Conservation (phyloP, 2,329 filamentous ascomycete genomes). For the Scedosporium apiospermum region DNA sequence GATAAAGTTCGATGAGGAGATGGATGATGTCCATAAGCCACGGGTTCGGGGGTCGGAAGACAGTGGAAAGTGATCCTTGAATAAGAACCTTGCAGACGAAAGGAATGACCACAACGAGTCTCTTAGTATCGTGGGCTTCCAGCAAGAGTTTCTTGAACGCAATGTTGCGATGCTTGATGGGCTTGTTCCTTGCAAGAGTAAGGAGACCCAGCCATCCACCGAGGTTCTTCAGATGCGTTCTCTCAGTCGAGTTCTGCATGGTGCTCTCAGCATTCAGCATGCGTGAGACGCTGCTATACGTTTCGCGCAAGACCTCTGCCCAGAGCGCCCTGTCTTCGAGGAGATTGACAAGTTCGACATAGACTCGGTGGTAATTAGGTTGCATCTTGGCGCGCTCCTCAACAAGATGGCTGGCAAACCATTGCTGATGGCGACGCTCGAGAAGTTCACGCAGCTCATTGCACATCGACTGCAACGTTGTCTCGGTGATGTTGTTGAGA, state of each 20-base stretch:
- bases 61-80: slow-evolving; percentile 73
- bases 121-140: slow-evolving; percentile 87
- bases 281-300: slow-evolving; percentile 74
- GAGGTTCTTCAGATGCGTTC: slow-evolving; percentile 84
- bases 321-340: slow-evolving; percentile 73
- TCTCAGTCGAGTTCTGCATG: slow-evolving; percentile 73
- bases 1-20: slow-evolving; percentile 85
- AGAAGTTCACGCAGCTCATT: slow-evolving; percentile 71
- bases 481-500: slow-evolving; percentile 90
- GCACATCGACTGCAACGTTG: slow-evolving; percentile 78
- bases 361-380: slow-evolving; percentile 90
- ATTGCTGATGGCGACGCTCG: slow-evolving; percentile 76
- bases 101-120: slow-evolving; percentile 84
- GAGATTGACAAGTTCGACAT: slow-evolving; percentile 77
- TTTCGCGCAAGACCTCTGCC: slow-evolving; percentile 86
- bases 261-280: slow-evolving; percentile 87
- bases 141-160: slow-evolving; percentile 93
- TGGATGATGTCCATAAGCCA: slow-evolving; percentile 97
- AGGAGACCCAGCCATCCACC: slow-evolving; percentile 88
- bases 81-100: slow-evolving; percentile 95
- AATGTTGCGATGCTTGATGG: slow-evolving; percentile 92
- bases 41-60: slow-evolving; percentile 91
- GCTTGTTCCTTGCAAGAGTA: slow-evolving; percentile 87
- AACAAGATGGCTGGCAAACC: slow-evolving; percentile 93
- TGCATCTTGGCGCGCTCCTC: slow-evolving; percentile 96